A percentile compares a stretch with the other conserved stretches of the same genome.
phyloP scores from a whole-genome alignment of 306 rosid genomes.

The Corylus heterophylla region DNA sequence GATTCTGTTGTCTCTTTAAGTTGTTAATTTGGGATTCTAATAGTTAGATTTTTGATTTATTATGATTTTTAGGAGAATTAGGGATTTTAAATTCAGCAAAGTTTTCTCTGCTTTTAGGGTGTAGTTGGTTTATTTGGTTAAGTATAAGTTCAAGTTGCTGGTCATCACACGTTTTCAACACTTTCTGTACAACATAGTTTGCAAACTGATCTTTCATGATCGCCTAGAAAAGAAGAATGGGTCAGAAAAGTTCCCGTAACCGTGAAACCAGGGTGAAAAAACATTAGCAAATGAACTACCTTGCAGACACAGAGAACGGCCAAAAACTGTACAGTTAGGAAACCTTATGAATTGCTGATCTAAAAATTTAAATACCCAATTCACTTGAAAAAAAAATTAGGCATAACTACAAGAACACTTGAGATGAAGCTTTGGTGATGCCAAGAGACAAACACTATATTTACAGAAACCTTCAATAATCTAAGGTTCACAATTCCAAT shows the following conservation, averaged over 20 bases:
- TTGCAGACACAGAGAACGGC: neutral
- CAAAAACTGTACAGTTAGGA: neutral
- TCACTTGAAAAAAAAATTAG: neutral
- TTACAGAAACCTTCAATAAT: neutral
- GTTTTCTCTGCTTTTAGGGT: too few relatives aligned
- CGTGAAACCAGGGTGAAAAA: neutral
- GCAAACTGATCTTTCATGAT: slow-evolving; percentile 72
- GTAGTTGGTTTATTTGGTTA: slow-evolving; percentile 50
- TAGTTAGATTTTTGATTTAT: too few relatives aligned
- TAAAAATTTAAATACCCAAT: neutral
- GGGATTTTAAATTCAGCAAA: too few relatives aligned
- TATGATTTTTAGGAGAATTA: too few relatives aligned
- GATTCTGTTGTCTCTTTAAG: too few relatives aligned
- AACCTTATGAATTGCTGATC: neutral
- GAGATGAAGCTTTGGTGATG: neutral
- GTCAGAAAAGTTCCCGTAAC: neutral
- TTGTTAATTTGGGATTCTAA: too few relatives aligned
- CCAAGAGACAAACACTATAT: too few relatives aligned
- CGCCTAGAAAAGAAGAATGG: slow-evolving; percentile 24
- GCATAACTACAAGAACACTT: neutral
- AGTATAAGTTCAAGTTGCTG: slow-evolving; percentile 67
- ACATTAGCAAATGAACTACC: neutral
- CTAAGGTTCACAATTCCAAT: neutral
- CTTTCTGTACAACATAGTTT: slow-evolving; percentile 63
- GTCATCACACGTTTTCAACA: slow-evolving; percentile 64